Conservation (phyloP, 2,329 filamentous ascomycete species). For the Ascosphaera aggregata region DNA sequence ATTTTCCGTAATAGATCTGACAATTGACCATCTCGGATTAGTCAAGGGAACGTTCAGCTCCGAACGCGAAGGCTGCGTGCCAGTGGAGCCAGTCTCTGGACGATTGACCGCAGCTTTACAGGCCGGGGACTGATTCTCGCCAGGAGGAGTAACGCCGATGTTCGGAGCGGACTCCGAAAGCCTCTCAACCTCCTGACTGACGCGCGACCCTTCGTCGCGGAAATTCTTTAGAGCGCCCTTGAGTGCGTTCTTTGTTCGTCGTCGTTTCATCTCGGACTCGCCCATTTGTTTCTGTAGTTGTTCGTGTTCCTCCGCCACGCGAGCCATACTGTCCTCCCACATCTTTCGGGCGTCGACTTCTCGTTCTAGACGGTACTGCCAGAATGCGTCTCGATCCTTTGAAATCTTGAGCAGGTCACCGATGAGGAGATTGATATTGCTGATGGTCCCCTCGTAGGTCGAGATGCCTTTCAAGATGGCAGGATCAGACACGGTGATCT, state of each 20-base stretch:
- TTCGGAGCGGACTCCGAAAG: conserved; percentile 15
- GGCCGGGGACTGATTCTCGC: conserved; percentile 3
- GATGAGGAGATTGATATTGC: conserved; percentile 63
- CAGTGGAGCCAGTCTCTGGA: conserved; percentile 1
- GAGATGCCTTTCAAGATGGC: conserved; percentile 52
- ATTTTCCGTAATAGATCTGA: conserved; percentile 46
- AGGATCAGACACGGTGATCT: conserved; percentile 50
- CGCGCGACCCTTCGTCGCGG: conserved; percentile 3
- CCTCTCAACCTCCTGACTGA: conserved; percentile 17
- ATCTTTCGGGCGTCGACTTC: conserved; percentile 80
- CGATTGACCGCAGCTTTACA: background rate
- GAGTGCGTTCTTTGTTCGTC: conserved; percentile 68
- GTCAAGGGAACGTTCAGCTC: conserved; percentile 2
- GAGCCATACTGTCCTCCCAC: conserved; percentile 99
- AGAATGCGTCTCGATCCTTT: conserved; percentile 81
- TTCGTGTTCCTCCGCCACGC: conserved; percentile 87
- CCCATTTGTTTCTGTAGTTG: conserved; percentile 68
- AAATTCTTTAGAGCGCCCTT: conserved; percentile 53
- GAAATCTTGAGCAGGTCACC: conserved; percentile 80
- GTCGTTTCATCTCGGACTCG: conserved; percentile 75
- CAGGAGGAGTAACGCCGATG: conserved; percentile 12
- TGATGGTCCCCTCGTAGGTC: conserved; percentile 76
- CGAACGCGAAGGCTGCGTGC: background rate
- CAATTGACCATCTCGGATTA: conserved; percentile 32
- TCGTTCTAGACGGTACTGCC: conserved; percentile 83